Base-by-base conservation (phyloP, 2,329 filamentous ascomycete species). In the Trichoderma arundinaceum region DNA sequence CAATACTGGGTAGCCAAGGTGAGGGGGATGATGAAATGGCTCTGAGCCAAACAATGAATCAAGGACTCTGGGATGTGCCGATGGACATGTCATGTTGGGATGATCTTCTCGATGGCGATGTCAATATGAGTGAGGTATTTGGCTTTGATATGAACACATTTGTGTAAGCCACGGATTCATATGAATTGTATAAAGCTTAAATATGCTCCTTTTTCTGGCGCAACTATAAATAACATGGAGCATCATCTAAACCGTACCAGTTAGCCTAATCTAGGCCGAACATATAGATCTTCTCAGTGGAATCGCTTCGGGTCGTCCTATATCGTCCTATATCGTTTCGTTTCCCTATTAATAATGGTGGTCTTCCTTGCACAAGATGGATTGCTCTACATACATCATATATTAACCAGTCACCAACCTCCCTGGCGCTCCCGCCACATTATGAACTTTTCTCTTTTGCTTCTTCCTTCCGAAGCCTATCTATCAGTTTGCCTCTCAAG, bases 381-480 rank as follows among this genome's bases (percentile, higher is more conserved):
- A 28, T 28, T 4, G 4, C 22, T 28, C 22, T 28, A 28, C 2
- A 28, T 28, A 28, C 4, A 28, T 28, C 22, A 28, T 28, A 28
- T 28, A 28, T 4, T 28, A 2, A 28, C 22, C 22, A 28, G 22
- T 28, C 22, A 10, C 2, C 10, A 38, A 10, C 3, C 10, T 38
- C 35, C 35, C 35, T 7, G 35, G 17, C 32, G 51, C 12, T 46
- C 10, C 7, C 7, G 32, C 39, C 4, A 60, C 75, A 57, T 79
- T 53, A 72, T 71, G 22, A 78, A 73, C 75, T 51, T 7, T 41
- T 51, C 53, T 73, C 72, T 64, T 76, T 78, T 62, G 72, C 75
- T 71, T 86, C 85, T 69, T 88, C 84, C 66, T 82, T 78, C 56
- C 76, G 77, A 35, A 89, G 76, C 53, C 80, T 80, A 70, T 85